Evolutionary conservation across 2,329 filamentous ascomycete genomes (phyloP).

Genomic region (Metarhizium anisopliae): DNA sequence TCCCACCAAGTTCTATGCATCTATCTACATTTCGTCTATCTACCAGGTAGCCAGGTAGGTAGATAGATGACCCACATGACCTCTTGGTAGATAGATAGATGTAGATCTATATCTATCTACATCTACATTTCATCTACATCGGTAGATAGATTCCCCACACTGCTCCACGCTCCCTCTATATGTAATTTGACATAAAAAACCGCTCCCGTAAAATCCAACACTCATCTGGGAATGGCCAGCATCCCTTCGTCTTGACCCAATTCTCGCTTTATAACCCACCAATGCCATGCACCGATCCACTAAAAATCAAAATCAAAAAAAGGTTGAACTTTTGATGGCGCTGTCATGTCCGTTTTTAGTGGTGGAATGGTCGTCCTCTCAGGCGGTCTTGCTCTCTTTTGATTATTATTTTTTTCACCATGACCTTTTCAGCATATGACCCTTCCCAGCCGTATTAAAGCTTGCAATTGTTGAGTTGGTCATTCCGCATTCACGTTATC

Average conservation of each 20-base stretch:
- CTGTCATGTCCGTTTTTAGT: neutral
- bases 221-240: neutral
- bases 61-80: too few species aligned
- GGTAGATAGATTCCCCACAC: too few species aligned
- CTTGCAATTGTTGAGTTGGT: neutral
- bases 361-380: neutral
- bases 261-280: neutral
- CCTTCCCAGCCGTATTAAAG: neutral
- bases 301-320: neutral
- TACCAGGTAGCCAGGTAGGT: too few species aligned
- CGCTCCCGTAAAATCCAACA: neutral
- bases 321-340: too few species aligned
- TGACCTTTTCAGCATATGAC: neutral
- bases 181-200: neutral
- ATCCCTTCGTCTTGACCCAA: neutral
- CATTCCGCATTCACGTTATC: conserved; percentile 3
- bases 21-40: too few species aligned
- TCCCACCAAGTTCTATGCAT: too few species aligned
- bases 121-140: too few species aligned
- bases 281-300: neutral
- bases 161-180: conserved; percentile 5
- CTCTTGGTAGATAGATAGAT: too few species aligned
- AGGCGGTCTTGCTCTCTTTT: neutral
- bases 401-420: neutral
- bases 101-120: too few species aligned